Percentiles rank a stretch among this genome's conserved stretches.
These are phyloP conservation scores for Lachancea dasiensis DNA, from an alignment of 805 yeast species.

Conservation along the genomic window DNA sequence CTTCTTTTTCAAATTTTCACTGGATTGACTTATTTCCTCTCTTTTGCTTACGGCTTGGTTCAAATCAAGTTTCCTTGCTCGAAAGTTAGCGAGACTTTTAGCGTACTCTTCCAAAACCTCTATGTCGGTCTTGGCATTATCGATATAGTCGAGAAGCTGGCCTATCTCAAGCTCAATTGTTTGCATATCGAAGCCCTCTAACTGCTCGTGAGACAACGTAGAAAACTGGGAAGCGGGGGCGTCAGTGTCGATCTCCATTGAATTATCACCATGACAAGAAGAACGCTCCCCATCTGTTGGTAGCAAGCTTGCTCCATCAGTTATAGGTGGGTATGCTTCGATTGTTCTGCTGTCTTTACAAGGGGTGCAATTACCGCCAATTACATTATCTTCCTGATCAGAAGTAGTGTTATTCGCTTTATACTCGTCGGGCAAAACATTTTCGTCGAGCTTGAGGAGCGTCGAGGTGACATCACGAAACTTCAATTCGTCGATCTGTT, in stretches of 20 bases:
- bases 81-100: conserved; percentile 56
- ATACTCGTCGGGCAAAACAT: not conserved
- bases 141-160: conserved; percentile 49
- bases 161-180: conserved; percentile 46
- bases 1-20: conserved; percentile 65
- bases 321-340: too few species aligned
- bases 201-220: conserved; percentile 45
- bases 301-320: too few species aligned
- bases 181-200: conserved; percentile 43
- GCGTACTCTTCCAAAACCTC: conserved; percentile 77
- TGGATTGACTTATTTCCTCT: conserved; percentile 52
- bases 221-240: conserved; percentile 26
- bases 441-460: conserved; percentile 16
- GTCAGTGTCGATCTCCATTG: conserved; percentile 16
- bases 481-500: conserved; percentile 39
- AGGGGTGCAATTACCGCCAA: too few species aligned
- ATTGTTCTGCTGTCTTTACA: not conserved
- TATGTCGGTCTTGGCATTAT: conserved; percentile 56
- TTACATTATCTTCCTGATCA: too few species aligned
- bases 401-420: too few species aligned
- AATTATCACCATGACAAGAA: too few species aligned
- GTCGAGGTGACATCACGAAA: conserved; percentile 47
- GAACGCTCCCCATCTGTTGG: too few species aligned
- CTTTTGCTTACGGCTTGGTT: conserved; percentile 61
- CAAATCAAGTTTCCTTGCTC: conserved; percentile 56